Evolutionary conservation across 1,139 yeast genomes (phyloP).

Genomic region (Sugiyamaella japonica): DNA sequence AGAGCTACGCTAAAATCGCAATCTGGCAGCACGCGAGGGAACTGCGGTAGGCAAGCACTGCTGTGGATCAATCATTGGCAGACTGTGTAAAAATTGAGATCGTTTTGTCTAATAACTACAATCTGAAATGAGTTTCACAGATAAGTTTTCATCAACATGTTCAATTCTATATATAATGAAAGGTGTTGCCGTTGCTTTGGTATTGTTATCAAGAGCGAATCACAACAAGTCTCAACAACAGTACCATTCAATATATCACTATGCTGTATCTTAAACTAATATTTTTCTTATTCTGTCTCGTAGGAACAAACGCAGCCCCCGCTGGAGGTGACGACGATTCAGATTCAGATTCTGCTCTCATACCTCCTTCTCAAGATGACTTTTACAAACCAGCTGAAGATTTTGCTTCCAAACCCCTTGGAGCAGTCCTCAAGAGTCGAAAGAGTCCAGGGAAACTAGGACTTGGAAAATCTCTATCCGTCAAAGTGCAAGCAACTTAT

Average conservation of each 20-base stretch:
- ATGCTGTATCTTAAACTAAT: neutral
- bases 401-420: slow-evolving; percentile 20
- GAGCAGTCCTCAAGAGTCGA: slow-evolving; percentile 25
- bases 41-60: too few species aligned
- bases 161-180: too few species aligned
- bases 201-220: neutral
- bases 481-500: slow-evolving; percentile 23
- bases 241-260: too few species aligned
- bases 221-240: too few species aligned
- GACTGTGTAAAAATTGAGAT: too few species aligned
- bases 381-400: slow-evolving; percentile 30
- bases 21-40: too few species aligned
- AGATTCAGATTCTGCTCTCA: neutral
- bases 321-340: neutral
- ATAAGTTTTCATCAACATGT: neutral
- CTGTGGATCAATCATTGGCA: too few species aligned
- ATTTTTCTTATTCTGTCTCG: neutral
- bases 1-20: too few species aligned
- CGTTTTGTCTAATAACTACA: too few species aligned
- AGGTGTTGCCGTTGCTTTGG: neutral
- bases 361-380: slow-evolving; percentile 27
- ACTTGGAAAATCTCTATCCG: slow-evolving; percentile 6
- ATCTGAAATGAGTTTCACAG: too few species aligned
- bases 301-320: neutral
- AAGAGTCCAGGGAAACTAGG: slow-evolving; percentile 20